A percentile compares a stretch with the other conserved stretches of the same genome.
phyloP scores from a whole-genome alignment of 1,284 basidiomycete genomes.

The Wallemia hederae region DNA sequence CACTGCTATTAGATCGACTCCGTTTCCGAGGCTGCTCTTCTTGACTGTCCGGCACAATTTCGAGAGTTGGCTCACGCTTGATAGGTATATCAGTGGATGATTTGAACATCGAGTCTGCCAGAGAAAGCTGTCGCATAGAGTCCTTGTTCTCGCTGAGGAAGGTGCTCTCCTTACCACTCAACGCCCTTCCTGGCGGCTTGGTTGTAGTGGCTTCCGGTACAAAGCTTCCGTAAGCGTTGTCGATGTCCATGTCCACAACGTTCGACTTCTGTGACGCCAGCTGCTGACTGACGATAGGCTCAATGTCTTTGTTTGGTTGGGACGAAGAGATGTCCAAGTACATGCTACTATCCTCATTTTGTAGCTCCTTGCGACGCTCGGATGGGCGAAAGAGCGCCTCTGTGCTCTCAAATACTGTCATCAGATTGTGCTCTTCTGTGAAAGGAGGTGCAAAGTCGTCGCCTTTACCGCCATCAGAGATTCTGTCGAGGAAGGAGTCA shows the following conservation, averaged over 20 bases:
- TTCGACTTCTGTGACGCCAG: not conserved
- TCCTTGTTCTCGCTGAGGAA: not conserved
- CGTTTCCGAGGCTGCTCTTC: not conserved
- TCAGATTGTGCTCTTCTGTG: slow-evolving; percentile 5
- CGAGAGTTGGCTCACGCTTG: not conserved
- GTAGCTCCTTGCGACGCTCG: slow-evolving; percentile 10
- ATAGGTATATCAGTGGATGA: not conserved
- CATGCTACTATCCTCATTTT: slow-evolving; percentile 12
- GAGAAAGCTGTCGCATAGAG: not conserved
- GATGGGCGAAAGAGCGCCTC: slow-evolving; percentile 9
- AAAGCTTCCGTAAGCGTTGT: not conserved
- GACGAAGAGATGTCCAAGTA: slow-evolving; percentile 9
- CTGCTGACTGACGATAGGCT: not conserved
- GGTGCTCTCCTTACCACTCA: not conserved
- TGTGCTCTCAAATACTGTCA: slow-evolving; percentile 15
- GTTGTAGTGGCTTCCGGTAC: not conserved
- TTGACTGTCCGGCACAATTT: not conserved
- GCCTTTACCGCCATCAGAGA: slow-evolving; percentile 1
- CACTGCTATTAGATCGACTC: not conserved
- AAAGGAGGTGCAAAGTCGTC: not conserved
- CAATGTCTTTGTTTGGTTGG: slow-evolving; percentile 2
- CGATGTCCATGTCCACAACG: not conserved
- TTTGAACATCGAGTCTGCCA: not conserved
- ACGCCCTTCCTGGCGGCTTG: not conserved
- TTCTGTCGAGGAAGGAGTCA: slow-evolving; percentile 7